Conservation (phyloP, 179 eudicot genomes). For the Vitellaria paradoxa region DNA sequence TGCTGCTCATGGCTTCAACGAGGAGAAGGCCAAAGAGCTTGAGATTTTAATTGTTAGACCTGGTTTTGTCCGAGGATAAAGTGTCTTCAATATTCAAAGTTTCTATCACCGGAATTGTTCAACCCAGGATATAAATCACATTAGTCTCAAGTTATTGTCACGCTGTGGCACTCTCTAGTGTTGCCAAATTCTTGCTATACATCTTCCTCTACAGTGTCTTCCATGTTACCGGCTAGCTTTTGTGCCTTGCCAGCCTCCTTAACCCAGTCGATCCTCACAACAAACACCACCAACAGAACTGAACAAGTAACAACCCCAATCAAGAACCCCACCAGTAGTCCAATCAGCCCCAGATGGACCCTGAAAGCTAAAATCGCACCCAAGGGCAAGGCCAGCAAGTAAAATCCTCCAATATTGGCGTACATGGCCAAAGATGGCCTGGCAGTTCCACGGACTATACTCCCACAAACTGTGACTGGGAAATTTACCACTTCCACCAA, state of each 20-base stretch:
- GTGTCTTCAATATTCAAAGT: constrained; percentile 1
- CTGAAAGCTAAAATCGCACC: constrained; percentile 59
- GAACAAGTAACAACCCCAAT: constrained; percentile 59
- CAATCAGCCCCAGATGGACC: constrained; percentile 58
- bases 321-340: constrained; percentile 70
- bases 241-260: constrained; percentile 75
- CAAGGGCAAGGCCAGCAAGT: constrained; percentile 71
- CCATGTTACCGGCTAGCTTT: constrained; percentile 29
- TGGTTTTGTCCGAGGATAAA: constrained; percentile 39
- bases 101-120: constrained; percentile 21
- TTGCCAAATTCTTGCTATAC: constrained; percentile 10
- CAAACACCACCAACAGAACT: constrained; percentile 51
- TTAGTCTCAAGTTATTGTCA: background rate
- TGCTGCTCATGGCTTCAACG: constrained; percentile 63
- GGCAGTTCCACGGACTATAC: constrained; percentile 81
- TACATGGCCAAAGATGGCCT: constrained; percentile 70
- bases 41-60: constrained; percentile 47
- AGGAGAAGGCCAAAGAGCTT: constrained; percentile 57
- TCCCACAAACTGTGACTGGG: constrained; percentile 72
- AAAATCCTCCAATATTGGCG: constrained; percentile 75
- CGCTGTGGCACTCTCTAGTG: background rate
- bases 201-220: constrained; percentile 17
- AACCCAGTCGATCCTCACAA: constrained; percentile 63
- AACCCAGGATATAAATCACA: background rate
- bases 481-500: constrained; percentile 67